Evolutionary conservation across 768 basidiomycete genomes (phyloP), one percentile per base, ranked within the genome.

Genomic region (Xanthoconium stramineum): DNA sequence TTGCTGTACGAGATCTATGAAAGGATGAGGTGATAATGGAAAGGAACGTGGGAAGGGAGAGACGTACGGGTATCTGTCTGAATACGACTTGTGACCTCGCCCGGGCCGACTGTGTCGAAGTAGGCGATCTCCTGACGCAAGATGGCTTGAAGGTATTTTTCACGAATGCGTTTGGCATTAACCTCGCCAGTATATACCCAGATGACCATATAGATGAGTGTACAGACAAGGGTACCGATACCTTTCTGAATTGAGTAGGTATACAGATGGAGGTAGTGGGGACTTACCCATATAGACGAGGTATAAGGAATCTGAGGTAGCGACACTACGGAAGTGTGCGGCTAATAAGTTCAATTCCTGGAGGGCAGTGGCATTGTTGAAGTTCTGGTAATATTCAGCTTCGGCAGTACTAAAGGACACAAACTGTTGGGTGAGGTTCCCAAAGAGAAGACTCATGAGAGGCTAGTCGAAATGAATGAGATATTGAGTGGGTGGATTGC

Each of bases 81-180:
- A 59, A 97, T 97, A 42, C 94, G 84, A 9, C 94, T 96, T 0
- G 95, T 88, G 19, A 98, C 87, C 68, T 97, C 95, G 56, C 95
- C 95, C 5, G 94, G 88, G 37, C 95, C 93, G 52, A 96, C 82
- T n/a, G 86, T 83, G 69, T 98, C 95, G 66, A 97, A 97, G 75
- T 82, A 97, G 14, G 87, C 85, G 60, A 95, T 86, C 57, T 92
- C 86, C 66, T 97, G 95, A 33, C 92, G 84, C 5, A 98, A 76
- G 15, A 94, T 74, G 3, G 94, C 84, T 53, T 79, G 71, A 12
- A 97, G 82, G 68, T 97, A 97, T 15, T 72, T 76, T 73, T 96
- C 92, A 30, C 95, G 84, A 43, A 97, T 80, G 30, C 94, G 84
- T 65, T 88, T 90, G 0, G 94, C 84, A 60, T 87, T 89, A 39